Base-by-base conservation (phyloP, 768 basidiomycete genomes). In the Rossbeevera mucosa region DNA sequence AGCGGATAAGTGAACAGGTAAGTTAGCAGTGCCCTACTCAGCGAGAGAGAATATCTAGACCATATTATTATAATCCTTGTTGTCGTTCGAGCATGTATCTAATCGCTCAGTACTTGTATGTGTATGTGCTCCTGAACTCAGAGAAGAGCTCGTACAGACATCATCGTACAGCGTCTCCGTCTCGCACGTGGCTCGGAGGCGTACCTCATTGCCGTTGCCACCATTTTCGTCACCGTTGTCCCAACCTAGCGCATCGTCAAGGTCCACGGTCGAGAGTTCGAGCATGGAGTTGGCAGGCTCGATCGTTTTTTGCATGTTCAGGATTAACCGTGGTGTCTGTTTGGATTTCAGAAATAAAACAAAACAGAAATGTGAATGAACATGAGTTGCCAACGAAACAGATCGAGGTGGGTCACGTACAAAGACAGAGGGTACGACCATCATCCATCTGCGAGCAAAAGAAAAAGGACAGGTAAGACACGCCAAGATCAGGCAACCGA, bases 311-410 rank as follows among this genome's bases (percentile, higher is more conserved):
- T 51, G 62, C 28, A 61, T 50, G 38, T 62, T 64, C 24, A 62
- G 9, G 31, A 64, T 61, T 1, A 62, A 51, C 25, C 55, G 62
- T n/a, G 62, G 31, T 7, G 61, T 55, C 61, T 62, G 44, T 44
- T 20, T 38, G 18, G 9, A 38, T 38, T 18, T 38, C 5, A 3
- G 7, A 33, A 38, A 38, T 2, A 2, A 31, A 16, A 41, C 12
- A 2, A 36, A 25, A 12, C n/a, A n/a, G n/a, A n/a, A n/a, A n/a
- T n/a, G n/a, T n/a, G 28, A 28, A 28, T 28, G 30, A 16, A 33
- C 12, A 13, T 31, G 30, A 31, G 30, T 31, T 7, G 7, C 14
- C 16, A 38, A 11, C 36, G n/a, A 5, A 11, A 38, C 36, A 11
- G 4, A 38, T 38, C 36, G 36, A 38, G n/a, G 36, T 18, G 18